Evolutionary conservation across 495 filamentous ascomycete species (phyloP), one percentile per base, ranked within the genome.

Genomic region (Trichocladium antarcticum): DNA sequence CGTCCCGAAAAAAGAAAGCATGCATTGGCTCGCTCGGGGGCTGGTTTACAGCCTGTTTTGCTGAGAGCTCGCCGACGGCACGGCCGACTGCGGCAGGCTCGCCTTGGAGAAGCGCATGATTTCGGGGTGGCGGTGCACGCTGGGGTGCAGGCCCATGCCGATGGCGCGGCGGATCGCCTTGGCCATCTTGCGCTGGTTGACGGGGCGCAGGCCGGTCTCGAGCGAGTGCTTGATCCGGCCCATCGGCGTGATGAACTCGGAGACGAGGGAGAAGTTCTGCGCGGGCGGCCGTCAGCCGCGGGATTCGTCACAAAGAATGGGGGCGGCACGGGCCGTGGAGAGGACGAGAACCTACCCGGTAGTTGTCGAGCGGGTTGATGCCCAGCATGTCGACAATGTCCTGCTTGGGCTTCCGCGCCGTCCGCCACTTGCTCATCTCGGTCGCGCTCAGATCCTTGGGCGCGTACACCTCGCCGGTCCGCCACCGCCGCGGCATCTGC

Each of bases 261-360:
- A 83, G 74, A 98, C 86, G 54, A 98, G 76, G 35, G 85, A 76
- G 70, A 92, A 93, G 69, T 98, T 97, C 89, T 96, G 42, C n/a
- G n/a, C n/a, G n/a, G n/a, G n/a, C n/a, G n/a, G n/a, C n/a, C n/a
- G n/a, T n/a, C n/a, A n/a, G n/a, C n/a, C n/a, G n/a, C n/a, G n/a
- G n/a, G n/a, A n/a, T n/a, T n/a, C n/a, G n/a, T n/a, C n/a, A n/a
- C n/a, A 29, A 29, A 29, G 27, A 29, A 29, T 5, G 27, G 27
- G 29, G 29, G 37, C n/a, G n/a, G n/a, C n/a, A n/a, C n/a, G n/a
- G n/a, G n/a, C n/a, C 6, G 7, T 11, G 8, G 37, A 38, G 31
- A 14, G 31, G 31, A 14, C 5, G 27, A 10, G 27, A 29, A 67
- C 77, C 37, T 67, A 93, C 89, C 70, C 83, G 85, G 61, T 95